Evolutionary conservation across 2,329 filamentous ascomycete species (phyloP).

Genomic region (Diaporthe capsici): DNA sequence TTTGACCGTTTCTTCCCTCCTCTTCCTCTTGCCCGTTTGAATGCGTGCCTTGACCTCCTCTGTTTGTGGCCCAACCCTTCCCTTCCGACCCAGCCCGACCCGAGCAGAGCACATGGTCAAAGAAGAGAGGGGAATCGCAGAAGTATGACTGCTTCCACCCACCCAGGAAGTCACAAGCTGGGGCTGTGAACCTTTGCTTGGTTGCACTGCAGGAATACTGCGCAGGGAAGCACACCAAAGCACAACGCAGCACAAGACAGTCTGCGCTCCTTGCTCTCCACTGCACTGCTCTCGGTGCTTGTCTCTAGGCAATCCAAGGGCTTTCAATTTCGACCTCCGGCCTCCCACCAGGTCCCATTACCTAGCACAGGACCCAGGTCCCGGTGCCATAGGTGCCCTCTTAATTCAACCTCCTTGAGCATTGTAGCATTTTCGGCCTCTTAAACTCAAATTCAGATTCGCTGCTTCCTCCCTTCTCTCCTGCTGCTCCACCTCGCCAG

Average conservation of each 20-base stretch:
- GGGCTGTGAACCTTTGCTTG: constrained; percentile 15
- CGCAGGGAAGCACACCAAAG: background rate
- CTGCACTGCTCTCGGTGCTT: background rate
- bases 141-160: constrained; percentile 5
- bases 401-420: background rate
- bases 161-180: background rate
- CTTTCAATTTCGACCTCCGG: constrained; percentile 3
- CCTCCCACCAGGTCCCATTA: background rate
- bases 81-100: background rate
- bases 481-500: background rate
- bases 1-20: background rate
- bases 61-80: background rate
- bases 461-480: background rate
- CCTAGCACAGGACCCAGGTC: background rate
- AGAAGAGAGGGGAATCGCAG: constrained; percentile 9
- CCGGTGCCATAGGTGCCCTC: background rate
- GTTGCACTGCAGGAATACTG: constrained; percentile 18
- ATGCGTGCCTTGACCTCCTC: background rate
- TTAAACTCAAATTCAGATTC: background rate
- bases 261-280: background rate
- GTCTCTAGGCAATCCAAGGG: background rate
- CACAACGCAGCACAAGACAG: background rate
- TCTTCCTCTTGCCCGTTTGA: background rate
- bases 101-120: constrained; percentile 13
- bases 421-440: background rate